Evolutionary conservation across 2,329 filamentous ascomycete genomes (phyloP).

Genomic region (Colletotrichum ledebouriae): DNA sequence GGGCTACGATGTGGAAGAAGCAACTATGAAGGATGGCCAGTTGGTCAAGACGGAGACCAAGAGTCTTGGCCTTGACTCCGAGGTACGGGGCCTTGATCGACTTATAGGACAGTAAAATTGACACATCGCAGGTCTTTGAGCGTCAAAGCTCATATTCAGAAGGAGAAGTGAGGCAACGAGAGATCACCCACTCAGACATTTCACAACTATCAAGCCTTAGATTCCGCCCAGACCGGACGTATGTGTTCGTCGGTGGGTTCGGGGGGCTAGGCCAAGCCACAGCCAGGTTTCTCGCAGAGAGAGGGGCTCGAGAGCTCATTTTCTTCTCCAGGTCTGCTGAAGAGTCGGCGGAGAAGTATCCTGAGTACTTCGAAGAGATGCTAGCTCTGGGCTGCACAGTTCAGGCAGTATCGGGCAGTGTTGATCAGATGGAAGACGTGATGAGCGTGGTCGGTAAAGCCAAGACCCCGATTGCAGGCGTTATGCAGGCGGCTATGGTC

Average conservation of each 20-base stretch:
- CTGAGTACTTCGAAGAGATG: slow-evolving; percentile 42
- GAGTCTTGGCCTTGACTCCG: slow-evolving; percentile 23
- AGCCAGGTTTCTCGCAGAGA: slow-evolving; percentile 48
- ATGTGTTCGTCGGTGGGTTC: slow-evolving; percentile 51
- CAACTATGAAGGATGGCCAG: not conserved
- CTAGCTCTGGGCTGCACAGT: slow-evolving; percentile 46
- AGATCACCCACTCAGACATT: not conserved
- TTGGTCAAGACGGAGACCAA: slow-evolving; percentile 1
- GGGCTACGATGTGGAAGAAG: too few relatives aligned
- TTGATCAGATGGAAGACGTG: slow-evolving; percentile 49
- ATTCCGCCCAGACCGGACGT: slow-evolving; percentile 40
- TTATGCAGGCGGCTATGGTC: slow-evolving; percentile 58
- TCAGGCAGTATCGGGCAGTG: slow-evolving; percentile 50
- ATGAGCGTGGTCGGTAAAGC: slow-evolving; percentile 42
- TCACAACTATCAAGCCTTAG: not conserved
- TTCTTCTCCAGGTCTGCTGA: slow-evolving; percentile 48
- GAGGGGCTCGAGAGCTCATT: slow-evolving; percentile 48
- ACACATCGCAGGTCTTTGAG: not conserved
- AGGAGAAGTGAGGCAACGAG: too few relatives aligned
- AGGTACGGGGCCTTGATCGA: slow-evolving; percentile 43
- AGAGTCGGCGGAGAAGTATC: not conserved
- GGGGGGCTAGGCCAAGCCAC: slow-evolving; percentile 51
- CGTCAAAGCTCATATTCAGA: too few relatives aligned
- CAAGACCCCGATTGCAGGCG: slow-evolving; percentile 52
- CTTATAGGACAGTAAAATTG: slow-evolving; percentile 24